These are phyloP conservation scores for Cladophialophora exuberans DNA, from an alignment of 2,329 filamentous ascomycete species.

Conservation along the genomic window DNA sequence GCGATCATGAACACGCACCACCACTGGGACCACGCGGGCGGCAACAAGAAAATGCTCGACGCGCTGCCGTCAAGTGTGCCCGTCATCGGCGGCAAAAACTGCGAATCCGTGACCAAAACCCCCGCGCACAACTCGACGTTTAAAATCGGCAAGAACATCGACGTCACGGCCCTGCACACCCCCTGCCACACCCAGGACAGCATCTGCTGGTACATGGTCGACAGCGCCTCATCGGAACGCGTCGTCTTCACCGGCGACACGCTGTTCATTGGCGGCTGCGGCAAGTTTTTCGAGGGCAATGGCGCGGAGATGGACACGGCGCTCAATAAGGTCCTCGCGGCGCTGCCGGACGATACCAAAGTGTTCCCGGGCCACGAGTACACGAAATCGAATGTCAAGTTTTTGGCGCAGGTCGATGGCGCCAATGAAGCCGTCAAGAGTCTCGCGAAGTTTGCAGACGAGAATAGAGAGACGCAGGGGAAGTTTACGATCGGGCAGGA, in stretches of 20 bases:
- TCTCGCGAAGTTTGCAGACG: slow-evolving; percentile 74
- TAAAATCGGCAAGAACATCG: slow-evolving; percentile 77
- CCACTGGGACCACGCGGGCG: slow-evolving; percentile 92
- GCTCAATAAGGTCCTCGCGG: slow-evolving; percentile 79
- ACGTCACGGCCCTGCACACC: slow-evolving; percentile 86
- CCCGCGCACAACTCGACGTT: slow-evolving; percentile 77
- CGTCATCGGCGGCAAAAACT: slow-evolving; percentile 87
- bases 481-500: slow-evolving; percentile 97
- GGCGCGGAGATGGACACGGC: slow-evolving; percentile 91
- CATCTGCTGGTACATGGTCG: slow-evolving; percentile 92
- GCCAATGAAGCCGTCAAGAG: slow-evolving; percentile 69
- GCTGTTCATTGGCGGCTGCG: slow-evolving; percentile 91
- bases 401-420: slow-evolving; percentile 50
- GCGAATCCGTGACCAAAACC: slow-evolving; percentile 75
- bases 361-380: slow-evolving; percentile 98
- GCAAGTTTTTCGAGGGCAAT: slow-evolving; percentile 92
- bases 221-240: slow-evolving; percentile 60
- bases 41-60: slow-evolving; percentile 76
- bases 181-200: slow-evolving; percentile 98
- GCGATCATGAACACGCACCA: slow-evolving; percentile 97
- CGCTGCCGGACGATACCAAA: slow-evolving; percentile 84
- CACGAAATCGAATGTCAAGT: slow-evolving; percentile 95
- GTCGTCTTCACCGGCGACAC: slow-evolving; percentile 97
- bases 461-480: slow-evolving; percentile 86
- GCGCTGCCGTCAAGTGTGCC: slow-evolving; percentile 61